Conservation (phyloP, 2,329 filamentous ascomycete genomes). For the Botrytis paeoniae region DNA sequence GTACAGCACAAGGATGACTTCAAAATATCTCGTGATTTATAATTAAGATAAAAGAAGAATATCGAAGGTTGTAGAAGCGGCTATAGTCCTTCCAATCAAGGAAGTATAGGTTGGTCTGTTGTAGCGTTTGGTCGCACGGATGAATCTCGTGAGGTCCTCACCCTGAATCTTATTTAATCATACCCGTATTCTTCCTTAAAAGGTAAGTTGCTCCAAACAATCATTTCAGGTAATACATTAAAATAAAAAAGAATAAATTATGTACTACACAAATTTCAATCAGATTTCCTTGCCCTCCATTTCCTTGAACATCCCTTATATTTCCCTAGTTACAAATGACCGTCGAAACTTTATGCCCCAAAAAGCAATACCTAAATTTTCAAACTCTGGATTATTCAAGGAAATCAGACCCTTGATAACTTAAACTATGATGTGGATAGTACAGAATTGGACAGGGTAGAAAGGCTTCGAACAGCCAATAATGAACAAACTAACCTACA, state of each 20-base stretch:
- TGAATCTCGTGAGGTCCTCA: rapidly evolving
- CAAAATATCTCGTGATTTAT: not conserved
- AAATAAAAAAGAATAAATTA: no score
- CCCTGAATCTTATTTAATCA: not conserved
- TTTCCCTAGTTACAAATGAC: rapidly evolving
- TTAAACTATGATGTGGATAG: not conserved
- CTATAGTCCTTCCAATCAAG: not conserved
- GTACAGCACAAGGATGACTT: not conserved
- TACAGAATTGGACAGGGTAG: rapidly evolving
- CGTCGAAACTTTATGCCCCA: not conserved
- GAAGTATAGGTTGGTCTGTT: rapidly evolving
- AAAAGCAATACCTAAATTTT: not conserved
- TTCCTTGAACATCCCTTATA: rapidly evolving
- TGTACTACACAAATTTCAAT: no score
- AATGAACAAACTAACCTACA: not conserved
- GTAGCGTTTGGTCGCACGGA: rapidly evolving
- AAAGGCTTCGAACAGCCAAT: not conserved
- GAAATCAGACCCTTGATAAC: rapidly evolving
- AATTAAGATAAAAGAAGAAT: not conserved
- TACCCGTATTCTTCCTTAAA: no score
- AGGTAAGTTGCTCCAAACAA: no score
- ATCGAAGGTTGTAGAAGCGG: not conserved
- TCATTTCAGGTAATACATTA: no score
- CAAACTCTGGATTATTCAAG: not conserved
- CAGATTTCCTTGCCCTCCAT: no score